Percentiles rank a stretch among this genome's conserved stretches.
These are phyloP conservation scores for Delphinella strobiligena DNA, from an alignment of 2,329 filamentous ascomycete genomes.

Conservation along the genomic window DNA sequence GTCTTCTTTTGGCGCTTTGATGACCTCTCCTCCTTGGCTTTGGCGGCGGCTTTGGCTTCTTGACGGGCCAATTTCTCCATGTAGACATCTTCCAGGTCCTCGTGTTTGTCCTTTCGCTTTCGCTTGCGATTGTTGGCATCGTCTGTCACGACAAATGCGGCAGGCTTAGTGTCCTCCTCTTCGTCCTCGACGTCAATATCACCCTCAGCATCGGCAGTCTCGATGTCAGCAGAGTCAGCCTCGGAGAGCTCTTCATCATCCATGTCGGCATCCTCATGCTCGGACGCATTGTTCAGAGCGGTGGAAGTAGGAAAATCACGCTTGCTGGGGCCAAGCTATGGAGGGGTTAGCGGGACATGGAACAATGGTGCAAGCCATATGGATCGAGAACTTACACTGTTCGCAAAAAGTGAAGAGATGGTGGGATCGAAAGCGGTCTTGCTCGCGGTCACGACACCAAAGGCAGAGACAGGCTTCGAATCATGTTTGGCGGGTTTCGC, in stretches of 20 bases:
- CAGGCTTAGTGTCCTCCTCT: conserved; percentile 13
- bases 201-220: conserved; percentile 14
- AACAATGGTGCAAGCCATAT: too few relatives aligned
- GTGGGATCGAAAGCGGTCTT: conserved; percentile 27
- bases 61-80: conserved; percentile 49
- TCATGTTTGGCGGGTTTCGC: conserved; percentile 4
- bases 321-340: conserved; percentile 4
- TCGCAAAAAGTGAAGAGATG: conserved; percentile 36
- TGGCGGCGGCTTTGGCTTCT: conserved; percentile 20
- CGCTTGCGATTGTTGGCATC: conserved; percentile 41
- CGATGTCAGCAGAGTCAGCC: conserved; percentile 22
- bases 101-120: conserved; percentile 32
- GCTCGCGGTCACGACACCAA: background rate
- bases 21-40: conserved; percentile 4
- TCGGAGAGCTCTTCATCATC: conserved; percentile 16
- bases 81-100: conserved; percentile 32
- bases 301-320: conserved; percentile 1
- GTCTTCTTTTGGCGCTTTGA: conserved; percentile 11
- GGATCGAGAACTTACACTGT: conserved; percentile 20
- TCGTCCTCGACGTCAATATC: conserved; percentile 16
- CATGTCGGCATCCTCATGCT: conserved; percentile 13
- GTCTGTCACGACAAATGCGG: conserved; percentile 1
- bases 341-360: conserved; percentile 1
- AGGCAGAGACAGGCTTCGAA: background rate
- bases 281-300: conserved; percentile 10